Evolutionary conservation across 495 filamentous ascomycete species (phyloP).

Genomic region (Lophium mytilinum): DNA sequence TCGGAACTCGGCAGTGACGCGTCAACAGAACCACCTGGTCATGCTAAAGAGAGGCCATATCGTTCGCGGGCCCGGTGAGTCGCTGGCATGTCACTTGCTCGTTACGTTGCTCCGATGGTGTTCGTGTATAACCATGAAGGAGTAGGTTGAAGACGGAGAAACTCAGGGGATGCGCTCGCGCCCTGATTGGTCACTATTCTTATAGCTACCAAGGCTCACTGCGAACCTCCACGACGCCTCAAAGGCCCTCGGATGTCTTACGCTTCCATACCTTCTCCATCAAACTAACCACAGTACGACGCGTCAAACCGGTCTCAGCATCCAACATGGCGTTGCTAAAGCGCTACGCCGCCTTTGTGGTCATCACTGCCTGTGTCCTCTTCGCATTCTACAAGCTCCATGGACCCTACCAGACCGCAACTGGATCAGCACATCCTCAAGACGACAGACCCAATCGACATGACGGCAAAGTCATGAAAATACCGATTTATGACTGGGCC

Average conservation of each 20-base stretch:
- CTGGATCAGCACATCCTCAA: not conserved
- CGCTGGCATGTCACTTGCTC: too few species aligned
- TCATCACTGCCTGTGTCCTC: conserved; percentile 12
- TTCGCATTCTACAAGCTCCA: conserved; percentile 18
- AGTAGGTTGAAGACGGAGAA: too few species aligned
- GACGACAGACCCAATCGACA: not conserved
- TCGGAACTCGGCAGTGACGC: too few species aligned
- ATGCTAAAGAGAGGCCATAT: too few species aligned
- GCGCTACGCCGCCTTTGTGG: conserved; percentile 17
- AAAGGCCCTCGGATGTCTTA: not conserved
- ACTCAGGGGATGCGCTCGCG: too few species aligned
- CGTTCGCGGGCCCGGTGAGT: too few species aligned
- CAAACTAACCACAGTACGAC: not conserved
- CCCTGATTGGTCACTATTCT: too few species aligned
- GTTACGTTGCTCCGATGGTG: too few species aligned
- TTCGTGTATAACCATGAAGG: too few species aligned
- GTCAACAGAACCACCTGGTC: too few species aligned
- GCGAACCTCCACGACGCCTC: not conserved
- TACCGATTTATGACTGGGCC: conserved; percentile 11
- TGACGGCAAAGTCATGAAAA: not conserved
- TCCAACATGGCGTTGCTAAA: conserved; percentile 16
- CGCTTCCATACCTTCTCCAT: not conserved
- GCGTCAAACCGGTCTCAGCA: not conserved
- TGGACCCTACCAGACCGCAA: conserved; percentile 12
- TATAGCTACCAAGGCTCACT: not conserved